Percentiles rank a stretch among this genome's conserved stretches.
Evolutionary conservation across 2,329 filamentous ascomycete genomes (phyloP).

Genomic region (Phoma sp.): DNA sequence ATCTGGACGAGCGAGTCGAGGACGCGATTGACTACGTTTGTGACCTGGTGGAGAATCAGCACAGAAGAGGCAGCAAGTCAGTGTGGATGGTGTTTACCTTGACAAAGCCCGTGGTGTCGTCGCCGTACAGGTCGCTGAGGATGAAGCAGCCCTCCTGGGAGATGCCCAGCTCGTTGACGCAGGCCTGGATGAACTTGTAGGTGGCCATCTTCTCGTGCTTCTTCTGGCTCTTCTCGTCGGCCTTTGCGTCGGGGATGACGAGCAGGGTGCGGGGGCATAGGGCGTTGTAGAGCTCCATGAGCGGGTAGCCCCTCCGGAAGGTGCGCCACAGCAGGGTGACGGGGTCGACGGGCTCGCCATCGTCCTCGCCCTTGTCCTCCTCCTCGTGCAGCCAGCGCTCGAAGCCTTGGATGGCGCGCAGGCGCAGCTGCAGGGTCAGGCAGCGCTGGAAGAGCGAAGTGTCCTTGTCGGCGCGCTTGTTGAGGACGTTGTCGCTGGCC

Average conservation of each 20-base stretch:
- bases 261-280: conserved; percentile 74
- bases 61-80: background rate
- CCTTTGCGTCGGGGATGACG: conserved; percentile 67
- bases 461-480: conserved; percentile 90
- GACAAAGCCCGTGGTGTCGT: conserved; percentile 95
- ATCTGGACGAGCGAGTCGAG: conserved; percentile 83
- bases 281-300: conserved; percentile 88
- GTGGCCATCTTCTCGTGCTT: conserved; percentile 87
- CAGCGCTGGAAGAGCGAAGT: conserved; percentile 96
- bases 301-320: conserved; percentile 80
- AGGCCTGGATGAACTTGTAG: conserved; percentile 91
- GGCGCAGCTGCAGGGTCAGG: conserved; percentile 78
- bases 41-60: conserved; percentile 63
- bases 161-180: conserved; percentile 80
- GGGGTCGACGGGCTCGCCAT: conserved; percentile 67
- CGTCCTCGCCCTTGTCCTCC: conserved; percentile 69
- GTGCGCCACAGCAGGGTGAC: conserved; percentile 92
- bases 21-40: conserved; percentile 89
- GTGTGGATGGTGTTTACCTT: conserved; percentile 64
- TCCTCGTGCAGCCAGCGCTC: conserved; percentile 75
- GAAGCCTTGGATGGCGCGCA: conserved; percentile 85
- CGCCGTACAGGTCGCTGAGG: conserved; percentile 87
- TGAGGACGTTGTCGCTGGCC: conserved; percentile 93
- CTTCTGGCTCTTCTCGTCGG: conserved; percentile 62
- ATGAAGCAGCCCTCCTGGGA: conserved; percentile 86